These are phyloP conservation scores for Fusarium foetens DNA, from an alignment of 2,329 filamentous ascomycete species.

Conservation along the genomic window DNA sequence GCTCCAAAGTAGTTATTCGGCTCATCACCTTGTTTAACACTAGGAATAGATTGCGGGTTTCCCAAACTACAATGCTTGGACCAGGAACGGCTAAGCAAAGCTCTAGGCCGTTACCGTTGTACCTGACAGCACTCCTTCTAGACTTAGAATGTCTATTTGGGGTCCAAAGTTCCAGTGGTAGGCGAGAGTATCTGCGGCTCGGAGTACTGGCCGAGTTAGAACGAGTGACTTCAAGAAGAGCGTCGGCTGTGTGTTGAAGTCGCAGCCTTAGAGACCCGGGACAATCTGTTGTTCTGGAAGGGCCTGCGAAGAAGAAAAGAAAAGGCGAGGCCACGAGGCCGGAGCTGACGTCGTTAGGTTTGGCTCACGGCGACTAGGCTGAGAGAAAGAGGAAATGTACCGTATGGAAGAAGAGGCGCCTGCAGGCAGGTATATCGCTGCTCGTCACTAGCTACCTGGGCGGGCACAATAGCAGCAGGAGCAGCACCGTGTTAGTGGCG, in stretches of 20 bases:
- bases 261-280: constrained; percentile 15
- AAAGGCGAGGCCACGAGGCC: constrained; percentile 43
- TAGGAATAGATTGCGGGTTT: constrained; percentile 29
- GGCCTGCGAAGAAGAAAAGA: constrained; percentile 38
- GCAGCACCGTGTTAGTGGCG: constrained; percentile 49
- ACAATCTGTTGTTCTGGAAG: constrained; percentile 35
- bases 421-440: constrained; percentile 49
- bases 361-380: constrained; percentile 40
- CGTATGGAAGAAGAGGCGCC: constrained; percentile 42
- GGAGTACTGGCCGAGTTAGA: constrained; percentile 15
- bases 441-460: constrained; percentile 45
- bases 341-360: constrained; percentile 43
- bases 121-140: constrained; percentile 1
- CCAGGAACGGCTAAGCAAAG: constrained; percentile 18
- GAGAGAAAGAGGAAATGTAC: constrained; percentile 42
- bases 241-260: constrained; percentile 14
- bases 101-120: constrained; percentile 17
- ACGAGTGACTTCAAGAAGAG: constrained; percentile 29
- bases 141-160: constrained; percentile 6
- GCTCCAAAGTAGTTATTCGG: constrained; percentile 34
- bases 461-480: constrained; percentile 47
- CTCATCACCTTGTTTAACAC: constrained; percentile 35
- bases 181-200: constrained; percentile 8
- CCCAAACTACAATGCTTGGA: constrained; percentile 28
- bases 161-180: constrained; percentile 1